Percentiles rank a stretch among this genome's conserved stretches.
Conservation (phyloP, 163 green algal genomes). For the Scenedesmus sp. region DNA sequence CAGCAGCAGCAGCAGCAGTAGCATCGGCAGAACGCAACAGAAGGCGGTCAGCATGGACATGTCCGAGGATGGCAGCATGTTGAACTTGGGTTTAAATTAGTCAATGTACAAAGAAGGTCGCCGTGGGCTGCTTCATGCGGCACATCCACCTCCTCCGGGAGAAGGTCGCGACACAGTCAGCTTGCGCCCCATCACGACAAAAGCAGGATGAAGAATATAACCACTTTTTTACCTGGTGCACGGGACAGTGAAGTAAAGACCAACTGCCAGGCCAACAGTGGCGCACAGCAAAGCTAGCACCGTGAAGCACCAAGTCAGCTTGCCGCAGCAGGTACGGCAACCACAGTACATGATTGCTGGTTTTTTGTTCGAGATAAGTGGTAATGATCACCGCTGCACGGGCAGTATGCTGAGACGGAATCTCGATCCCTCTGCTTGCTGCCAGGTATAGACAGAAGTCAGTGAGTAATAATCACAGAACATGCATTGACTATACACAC, state of each 20-base stretch:
- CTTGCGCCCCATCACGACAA: not conserved
- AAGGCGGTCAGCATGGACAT: not conserved
- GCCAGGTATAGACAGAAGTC: not conserved
- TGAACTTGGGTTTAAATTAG: not conserved
- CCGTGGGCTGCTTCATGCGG: not conserved
- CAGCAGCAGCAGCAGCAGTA: not conserved
- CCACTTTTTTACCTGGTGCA: not conserved
- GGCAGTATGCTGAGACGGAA: not conserved
- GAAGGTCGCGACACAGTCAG: not conserved
- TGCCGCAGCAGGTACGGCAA: not conserved
- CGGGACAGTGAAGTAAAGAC: slow-evolving; percentile 35
- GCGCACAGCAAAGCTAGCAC: not conserved
- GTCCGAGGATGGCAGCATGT: not conserved
- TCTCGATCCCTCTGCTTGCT: not conserved
- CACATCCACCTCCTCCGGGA: not conserved
- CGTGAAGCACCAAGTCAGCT: not conserved
- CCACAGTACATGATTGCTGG: not conserved
- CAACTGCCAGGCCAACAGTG: slow-evolving; percentile 19
- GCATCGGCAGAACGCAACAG: not conserved
- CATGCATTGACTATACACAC: not conserved
- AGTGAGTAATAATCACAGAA: not conserved
- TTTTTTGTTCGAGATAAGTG: no score
- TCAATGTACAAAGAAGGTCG: not conserved
- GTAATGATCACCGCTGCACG: not conserved
- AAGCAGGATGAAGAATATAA: not conserved